phyloP scores from a whole-genome alignment of 148 eudicot genomes.

The Vaccinium vitisidaea region DNA sequence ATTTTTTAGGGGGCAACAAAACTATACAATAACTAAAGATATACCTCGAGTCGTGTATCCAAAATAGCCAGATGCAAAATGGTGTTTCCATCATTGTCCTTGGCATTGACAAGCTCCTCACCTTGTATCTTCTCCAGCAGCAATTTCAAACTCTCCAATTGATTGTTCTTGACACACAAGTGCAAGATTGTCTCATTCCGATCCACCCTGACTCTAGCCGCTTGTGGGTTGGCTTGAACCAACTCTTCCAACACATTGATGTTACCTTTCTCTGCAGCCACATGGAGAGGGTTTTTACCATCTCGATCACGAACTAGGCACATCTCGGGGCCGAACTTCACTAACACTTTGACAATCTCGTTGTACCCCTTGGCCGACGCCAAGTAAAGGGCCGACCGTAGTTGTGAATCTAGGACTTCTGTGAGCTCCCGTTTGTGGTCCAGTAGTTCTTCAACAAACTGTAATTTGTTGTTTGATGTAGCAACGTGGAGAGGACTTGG shows the following conservation, averaged over 20 bases:
- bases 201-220: conserved; percentile 25
- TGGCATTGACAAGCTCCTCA: background rate
- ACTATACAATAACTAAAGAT: background rate
- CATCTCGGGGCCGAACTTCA: conserved; percentile 17
- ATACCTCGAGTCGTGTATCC: background rate
- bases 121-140: conserved; percentile 17
- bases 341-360: background rate
- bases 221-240: conserved; percentile 14
- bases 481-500: background rate
- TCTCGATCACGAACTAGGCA: conserved; percentile 30
- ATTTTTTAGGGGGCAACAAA: too few relatives aligned
- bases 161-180: conserved; percentile 29
- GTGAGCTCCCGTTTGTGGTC: background rate
- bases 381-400: conserved; percentile 18
- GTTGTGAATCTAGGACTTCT: background rate
- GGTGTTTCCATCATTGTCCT: background rate
- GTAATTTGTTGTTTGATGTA: background rate
- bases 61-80: background rate
- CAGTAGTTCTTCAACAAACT: background rate
- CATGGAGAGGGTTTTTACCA: conserved; percentile 40
- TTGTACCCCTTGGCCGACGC: conserved; percentile 22
- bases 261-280: conserved; percentile 31
- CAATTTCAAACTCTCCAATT: background rate
- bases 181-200: conserved; percentile 28
- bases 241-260: conserved; percentile 26